Base-by-base conservation (phyloP, 2,329 filamentous ascomycete genomes). In the Aspergillus ruber region DNA sequence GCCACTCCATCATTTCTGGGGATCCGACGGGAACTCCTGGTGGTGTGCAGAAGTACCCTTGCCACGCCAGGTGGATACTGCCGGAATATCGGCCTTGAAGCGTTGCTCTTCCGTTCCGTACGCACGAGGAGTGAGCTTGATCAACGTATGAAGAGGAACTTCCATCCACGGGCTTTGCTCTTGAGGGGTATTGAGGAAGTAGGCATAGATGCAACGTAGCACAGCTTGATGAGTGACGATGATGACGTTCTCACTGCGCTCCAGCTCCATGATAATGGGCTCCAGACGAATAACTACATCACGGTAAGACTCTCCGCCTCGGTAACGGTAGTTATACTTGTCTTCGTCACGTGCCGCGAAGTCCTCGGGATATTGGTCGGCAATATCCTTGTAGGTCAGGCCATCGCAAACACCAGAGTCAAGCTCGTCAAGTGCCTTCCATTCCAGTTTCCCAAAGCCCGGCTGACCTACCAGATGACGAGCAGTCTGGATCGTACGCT, bases 261-360 rank as follows among this genome's bases (percentile, higher is more conserved):
- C 93, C 45, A 98, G 78, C 68, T 98, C 93, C 93, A 98, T 98
- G 72, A 98, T 98, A 71, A 98, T 98, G 52, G 93, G 93, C 65
- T 98, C 93, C 0, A 98, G 83, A 1, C 93, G 89, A 61, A 96
- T 97, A 36, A 98, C 93, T 1, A 98, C 91, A 63, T 98, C 93
- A 47, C 91, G 88, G 69, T 98, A 88, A 51, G 88, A 94, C 73
- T 98, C 93, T 46, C 93, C 93, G 53, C 93, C 93, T 4, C 93
- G 85, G 71, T 98, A 98, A 48, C 93, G 89, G 73, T 98, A 98
- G 74, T 98, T 97, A 81, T 97, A 97, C 72, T 98, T 98, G 77
- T 98, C 93, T 57, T 95, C 89, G 68, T 98, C 93, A 53, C 93
- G 88, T 29, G 91, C 90, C 43, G 84, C 83, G 72, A 98, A 98